These are phyloP conservation scores for Metschnikowia peoriensis DNA, from an alignment of 805 yeast genomes.

Conservation along the genomic window DNA sequence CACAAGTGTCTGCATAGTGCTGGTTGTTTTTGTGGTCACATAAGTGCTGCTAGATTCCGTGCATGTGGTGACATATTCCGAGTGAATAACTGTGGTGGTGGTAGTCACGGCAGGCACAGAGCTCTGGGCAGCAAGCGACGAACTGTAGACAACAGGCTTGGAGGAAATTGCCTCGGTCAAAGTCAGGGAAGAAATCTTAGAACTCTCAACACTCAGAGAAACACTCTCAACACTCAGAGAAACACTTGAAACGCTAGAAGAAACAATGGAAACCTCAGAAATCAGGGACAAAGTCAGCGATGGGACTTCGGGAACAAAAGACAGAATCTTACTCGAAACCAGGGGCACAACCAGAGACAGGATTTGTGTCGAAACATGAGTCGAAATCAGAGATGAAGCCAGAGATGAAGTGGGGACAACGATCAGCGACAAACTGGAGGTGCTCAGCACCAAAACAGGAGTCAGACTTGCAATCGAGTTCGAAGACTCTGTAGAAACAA, in stretches of 20 bases:
- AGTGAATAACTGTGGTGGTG: slow-evolving; percentile 1
- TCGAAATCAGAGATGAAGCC: background rate
- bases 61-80: slow-evolving; percentile 3
- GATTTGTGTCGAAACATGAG: background rate
- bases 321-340: no score
- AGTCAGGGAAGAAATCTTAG: background rate
- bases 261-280: background rate
- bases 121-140: background rate
- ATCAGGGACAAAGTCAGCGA: no score
- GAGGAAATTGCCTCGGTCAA: background rate
- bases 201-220: background rate
- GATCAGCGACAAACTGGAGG: background rate
- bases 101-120: background rate
- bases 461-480: background rate
- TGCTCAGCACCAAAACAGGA: no score
- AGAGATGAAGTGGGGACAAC: background rate
- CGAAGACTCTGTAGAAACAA: no score
- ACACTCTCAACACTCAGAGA: background rate
- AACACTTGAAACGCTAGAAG: background rate
- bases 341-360: no score
- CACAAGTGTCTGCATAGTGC: background rate
- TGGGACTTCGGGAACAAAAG: no score
- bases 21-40: background rate
- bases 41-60: slow-evolving; percentile 1
- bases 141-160: background rate